Percentiles rank a stretch among this genome's conserved stretches.
phyloP scores from a whole-genome alignment of 352 stramenopile genomes.

The Detonula confervacea region DNA sequence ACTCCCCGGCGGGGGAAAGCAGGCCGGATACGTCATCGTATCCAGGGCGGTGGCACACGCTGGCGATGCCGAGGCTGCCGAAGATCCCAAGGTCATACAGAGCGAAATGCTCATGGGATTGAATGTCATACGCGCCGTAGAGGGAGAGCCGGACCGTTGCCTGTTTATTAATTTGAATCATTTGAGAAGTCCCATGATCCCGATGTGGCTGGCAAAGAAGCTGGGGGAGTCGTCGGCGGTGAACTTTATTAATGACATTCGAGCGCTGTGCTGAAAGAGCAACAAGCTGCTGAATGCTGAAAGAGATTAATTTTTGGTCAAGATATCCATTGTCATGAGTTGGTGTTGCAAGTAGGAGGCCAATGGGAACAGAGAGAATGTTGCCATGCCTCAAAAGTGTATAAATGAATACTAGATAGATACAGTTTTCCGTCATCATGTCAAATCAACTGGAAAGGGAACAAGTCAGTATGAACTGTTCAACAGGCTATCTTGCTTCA shows the following conservation, averaged over 20 bases:
- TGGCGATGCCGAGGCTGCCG: slow-evolving; percentile 27
- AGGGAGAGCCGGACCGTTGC: slow-evolving; percentile 55
- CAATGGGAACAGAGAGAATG: no score
- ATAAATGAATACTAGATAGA: no score
- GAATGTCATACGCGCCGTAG: slow-evolving; percentile 70
- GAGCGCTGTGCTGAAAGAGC: slow-evolving; percentile 57
- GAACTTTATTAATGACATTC: slow-evolving; percentile 81
- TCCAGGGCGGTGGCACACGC: slow-evolving; percentile 63
- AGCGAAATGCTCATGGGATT: slow-evolving; percentile 81
- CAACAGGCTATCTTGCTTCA: no score
- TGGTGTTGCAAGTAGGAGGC: not conserved
- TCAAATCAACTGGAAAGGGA: no score
- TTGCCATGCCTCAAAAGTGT: no score
- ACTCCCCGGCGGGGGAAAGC: slow-evolving; percentile 43
- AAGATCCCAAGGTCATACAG: slow-evolving; percentile 49
- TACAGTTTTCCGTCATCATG: no score
- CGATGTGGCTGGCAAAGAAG: slow-evolving; percentile 71
- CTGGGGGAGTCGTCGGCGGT: slow-evolving; percentile 62
- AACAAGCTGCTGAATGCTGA: slow-evolving; percentile 34
- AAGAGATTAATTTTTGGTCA: not conserved
- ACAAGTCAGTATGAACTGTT: no score
- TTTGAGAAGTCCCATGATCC: slow-evolving; percentile 72
- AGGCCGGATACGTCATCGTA: slow-evolving; percentile 73
- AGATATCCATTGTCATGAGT: not conserved
- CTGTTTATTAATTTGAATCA: slow-evolving; percentile 81